Percentiles rank a stretch among this genome's conserved stretches.
Evolutionary conservation across 1,139 yeast species (phyloP).

Genomic region (Zygoascus sp.): DNA sequence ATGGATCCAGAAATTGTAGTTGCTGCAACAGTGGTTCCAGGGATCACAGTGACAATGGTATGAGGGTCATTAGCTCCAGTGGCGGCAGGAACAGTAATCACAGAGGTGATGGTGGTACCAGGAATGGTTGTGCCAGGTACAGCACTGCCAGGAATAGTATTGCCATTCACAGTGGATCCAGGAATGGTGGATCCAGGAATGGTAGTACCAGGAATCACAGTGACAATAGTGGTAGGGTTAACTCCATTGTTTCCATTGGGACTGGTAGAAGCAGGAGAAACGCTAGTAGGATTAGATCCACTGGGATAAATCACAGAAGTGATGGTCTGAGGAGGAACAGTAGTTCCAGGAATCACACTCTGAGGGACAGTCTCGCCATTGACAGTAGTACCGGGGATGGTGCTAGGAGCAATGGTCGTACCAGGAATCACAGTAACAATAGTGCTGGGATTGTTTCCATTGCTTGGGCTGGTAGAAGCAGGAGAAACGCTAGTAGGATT

Average conservation of each 20-base stretch:
- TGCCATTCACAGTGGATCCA: conserved; percentile 17
- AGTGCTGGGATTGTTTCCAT: conserved; percentile 7
- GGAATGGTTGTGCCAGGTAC: conserved; percentile 20
- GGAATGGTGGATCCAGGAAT: conserved; percentile 19
- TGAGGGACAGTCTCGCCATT: conserved; percentile 23
- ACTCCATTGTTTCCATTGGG: too few relatives aligned
- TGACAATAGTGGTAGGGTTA: conserved; percentile 19
- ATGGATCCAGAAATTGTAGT: conserved; percentile 19
- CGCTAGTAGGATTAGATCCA: not conserved
- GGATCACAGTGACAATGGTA: conserved; percentile 10
- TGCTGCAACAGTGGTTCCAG: conserved; percentile 16
- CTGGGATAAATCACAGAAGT: conserved; percentile 16
- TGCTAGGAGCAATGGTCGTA: conserved; percentile 19
- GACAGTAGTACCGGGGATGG: conserved; percentile 21
- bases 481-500: conserved; percentile 9
- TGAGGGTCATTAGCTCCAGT: conserved; percentile 2
- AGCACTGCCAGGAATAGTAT: conserved; percentile 18
- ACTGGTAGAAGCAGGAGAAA: conserved; percentile 9
- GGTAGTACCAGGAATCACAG: conserved; percentile 19
- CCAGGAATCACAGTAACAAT: conserved; percentile 12
- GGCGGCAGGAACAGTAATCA: conserved; percentile 1
- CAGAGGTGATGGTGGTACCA: not conserved
- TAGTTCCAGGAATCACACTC: conserved; percentile 19
- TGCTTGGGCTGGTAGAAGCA: not conserved
- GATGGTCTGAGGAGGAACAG: conserved; percentile 16